These are phyloP conservation scores for Alternaria metachromatica DNA, from an alignment of 2,329 filamentous ascomycete species.

Conservation along the genomic window DNA sequence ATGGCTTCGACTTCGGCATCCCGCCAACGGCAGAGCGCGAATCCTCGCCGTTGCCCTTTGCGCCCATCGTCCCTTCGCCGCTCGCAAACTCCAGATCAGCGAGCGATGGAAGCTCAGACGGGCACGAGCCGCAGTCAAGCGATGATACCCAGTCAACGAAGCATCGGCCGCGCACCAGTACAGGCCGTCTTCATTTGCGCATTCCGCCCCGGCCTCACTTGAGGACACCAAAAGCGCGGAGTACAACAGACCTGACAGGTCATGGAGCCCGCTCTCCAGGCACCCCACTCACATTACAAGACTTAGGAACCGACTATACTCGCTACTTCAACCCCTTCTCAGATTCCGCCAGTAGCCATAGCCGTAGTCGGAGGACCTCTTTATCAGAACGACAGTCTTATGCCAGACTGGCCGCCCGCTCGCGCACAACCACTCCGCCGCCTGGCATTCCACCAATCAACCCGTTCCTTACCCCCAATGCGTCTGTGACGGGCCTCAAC, in stretches of 20 bases:
- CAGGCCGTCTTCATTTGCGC: constrained; percentile 9
- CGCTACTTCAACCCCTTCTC: constrained; percentile 46
- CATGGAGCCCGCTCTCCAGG: constrained; percentile 14
- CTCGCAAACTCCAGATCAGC: constrained; percentile 10
- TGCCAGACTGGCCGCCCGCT: constrained; percentile 6
- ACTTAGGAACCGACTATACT: constrained; percentile 45
- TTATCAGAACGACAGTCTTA: constrained; percentile 21
- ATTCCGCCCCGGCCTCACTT: constrained; percentile 22
- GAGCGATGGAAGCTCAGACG: constrained; percentile 1
- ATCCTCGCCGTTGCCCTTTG: constrained; percentile 12
- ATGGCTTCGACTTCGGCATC: constrained; percentile 15
- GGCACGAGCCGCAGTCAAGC: constrained; percentile 7
- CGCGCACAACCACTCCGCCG: constrained; percentile 24
- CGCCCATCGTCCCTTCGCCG: constrained; percentile 16
- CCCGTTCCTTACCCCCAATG: constrained; percentile 39
- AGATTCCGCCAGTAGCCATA: constrained; percentile 28
- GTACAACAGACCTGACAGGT: constrained; percentile 25
- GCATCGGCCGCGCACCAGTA: constrained; percentile 1
- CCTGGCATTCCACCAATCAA: constrained; percentile 19
- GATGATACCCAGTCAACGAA: constrained; percentile 9
- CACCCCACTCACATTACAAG: constrained; percentile 35
- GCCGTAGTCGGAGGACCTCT: constrained; percentile 31
- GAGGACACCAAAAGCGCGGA: constrained; percentile 16
- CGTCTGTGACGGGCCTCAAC: constrained; percentile 35
- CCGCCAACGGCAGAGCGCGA: background rate